These are phyloP conservation scores for Myriosclerotinia curreyana DNA, from an alignment of 2,329 filamentous ascomycete genomes.

Conservation along the genomic window DNA sequence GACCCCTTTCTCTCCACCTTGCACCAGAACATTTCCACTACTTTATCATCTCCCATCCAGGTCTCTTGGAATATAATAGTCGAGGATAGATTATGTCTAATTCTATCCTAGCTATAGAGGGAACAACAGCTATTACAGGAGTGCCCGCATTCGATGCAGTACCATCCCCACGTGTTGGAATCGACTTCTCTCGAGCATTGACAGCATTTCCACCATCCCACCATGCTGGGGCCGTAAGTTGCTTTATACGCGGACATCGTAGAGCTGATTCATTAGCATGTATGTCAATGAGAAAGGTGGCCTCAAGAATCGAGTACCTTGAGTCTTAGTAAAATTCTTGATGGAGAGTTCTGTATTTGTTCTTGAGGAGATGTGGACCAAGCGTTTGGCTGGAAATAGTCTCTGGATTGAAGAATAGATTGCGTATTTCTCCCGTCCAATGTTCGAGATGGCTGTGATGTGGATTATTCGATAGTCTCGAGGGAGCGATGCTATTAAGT, in stretches of 20 bases:
- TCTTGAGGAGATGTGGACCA: background rate
- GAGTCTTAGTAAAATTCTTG: background rate
- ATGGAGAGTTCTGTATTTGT: background rate
- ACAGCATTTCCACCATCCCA: slow-evolving; percentile 29
- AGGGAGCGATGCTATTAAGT: background rate
- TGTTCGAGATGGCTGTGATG: background rate
- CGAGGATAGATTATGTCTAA: background rate
- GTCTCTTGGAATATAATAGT: background rate
- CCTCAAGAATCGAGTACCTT: background rate
- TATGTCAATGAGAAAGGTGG: no score
- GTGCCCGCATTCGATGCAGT: slow-evolving; percentile 30
- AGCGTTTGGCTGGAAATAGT: background rate
- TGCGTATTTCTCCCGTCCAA: background rate
- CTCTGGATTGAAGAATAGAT: background rate
- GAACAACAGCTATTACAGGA: slow-evolving; percentile 8
- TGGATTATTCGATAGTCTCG: background rate
- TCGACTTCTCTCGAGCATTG: slow-evolving; percentile 23
- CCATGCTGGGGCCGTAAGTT: background rate
- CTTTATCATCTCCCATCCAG: background rate
- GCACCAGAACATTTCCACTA: background rate
- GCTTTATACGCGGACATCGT: background rate
- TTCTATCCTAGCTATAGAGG: background rate
- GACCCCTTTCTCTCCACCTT: background rate
- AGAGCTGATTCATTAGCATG: background rate
- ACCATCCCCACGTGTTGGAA: background rate